phyloP scores from a whole-genome alignment of 2,329 filamentous ascomycete genomes.

The Aspergillus quadrilineatus region DNA sequence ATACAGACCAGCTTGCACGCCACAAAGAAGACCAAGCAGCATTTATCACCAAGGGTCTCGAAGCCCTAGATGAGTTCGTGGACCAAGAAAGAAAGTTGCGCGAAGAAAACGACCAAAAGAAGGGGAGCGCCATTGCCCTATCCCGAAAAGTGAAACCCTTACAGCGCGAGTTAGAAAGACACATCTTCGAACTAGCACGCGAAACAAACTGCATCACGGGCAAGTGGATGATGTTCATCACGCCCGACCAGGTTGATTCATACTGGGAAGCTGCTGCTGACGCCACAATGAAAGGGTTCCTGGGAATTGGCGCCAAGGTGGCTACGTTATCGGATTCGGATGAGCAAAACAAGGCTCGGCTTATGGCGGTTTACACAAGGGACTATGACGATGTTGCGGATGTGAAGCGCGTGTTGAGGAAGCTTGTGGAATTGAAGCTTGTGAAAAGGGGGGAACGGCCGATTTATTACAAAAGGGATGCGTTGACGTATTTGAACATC shows the following conservation, averaged over 20 bases:
- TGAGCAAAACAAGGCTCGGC: slow-evolving; percentile 40
- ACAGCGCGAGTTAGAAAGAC: slow-evolving; percentile 47
- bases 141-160: slow-evolving; percentile 43
- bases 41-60: slow-evolving; percentile 55
- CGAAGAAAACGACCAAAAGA: slow-evolving; percentile 47
- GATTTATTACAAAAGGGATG: slow-evolving; percentile 80
- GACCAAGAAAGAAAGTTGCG: slow-evolving; percentile 51
- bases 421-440: slow-evolving; percentile 63
- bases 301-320: slow-evolving; percentile 74
- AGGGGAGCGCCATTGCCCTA: slow-evolving; percentile 36
- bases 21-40: slow-evolving; percentile 42
- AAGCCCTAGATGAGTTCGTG: slow-evolving; percentile 54
- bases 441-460: slow-evolving; percentile 43
- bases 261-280: slow-evolving; percentile 62
- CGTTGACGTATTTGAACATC: slow-evolving; percentile 66
- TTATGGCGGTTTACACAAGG: slow-evolving; percentile 76
- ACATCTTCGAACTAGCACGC: slow-evolving; percentile 63
- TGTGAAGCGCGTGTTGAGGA: slow-evolving; percentile 65
- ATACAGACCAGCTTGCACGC: slow-evolving; percentile 56
- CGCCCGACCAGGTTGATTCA: slow-evolving; percentile 23
- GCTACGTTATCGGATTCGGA: slow-evolving; percentile 51
- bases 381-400: slow-evolving; percentile 71
- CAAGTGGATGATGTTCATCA: slow-evolving; percentile 52
- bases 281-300: slow-evolving; percentile 65
- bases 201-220: slow-evolving; percentile 60